Evolutionary conservation across 352 stramenopile genomes (phyloP).

Genomic region (Pythium aphanidermatum): DNA sequence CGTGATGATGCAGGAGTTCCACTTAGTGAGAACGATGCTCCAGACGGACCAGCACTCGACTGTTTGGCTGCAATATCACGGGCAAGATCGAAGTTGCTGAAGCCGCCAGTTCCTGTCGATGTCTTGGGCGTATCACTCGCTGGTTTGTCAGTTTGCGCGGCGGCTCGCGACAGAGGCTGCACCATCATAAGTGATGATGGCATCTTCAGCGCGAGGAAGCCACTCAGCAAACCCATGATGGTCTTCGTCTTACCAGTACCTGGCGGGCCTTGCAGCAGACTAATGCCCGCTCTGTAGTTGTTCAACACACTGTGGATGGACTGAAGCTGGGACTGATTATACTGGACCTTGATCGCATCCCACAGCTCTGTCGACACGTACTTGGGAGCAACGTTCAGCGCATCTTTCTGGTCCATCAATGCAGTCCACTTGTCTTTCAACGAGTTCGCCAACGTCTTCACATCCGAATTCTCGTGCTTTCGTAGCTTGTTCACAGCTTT

Average conservation of each 20-base stretch:
- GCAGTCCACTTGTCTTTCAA: constrained; percentile 80
- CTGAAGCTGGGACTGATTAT: constrained; percentile 85
- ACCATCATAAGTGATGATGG: constrained; percentile 42
- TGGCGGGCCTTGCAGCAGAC: constrained; percentile 92
- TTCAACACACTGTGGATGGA: constrained; percentile 84
- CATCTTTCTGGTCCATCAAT: constrained; percentile 64
- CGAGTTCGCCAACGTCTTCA: constrained; percentile 34
- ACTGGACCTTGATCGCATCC: constrained; percentile 68
- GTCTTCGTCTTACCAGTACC: constrained; percentile 95
- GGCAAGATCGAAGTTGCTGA: constrained; percentile 46
- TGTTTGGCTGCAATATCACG: constrained; percentile 26
- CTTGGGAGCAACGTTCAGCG: constrained; percentile 41
- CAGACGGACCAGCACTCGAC: neutral
- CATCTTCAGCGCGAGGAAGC: constrained; percentile 57
- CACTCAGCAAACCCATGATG: constrained; percentile 80
- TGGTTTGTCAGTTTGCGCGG: too few relatives aligned
- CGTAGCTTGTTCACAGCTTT: constrained; percentile 83
- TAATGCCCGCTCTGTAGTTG: constrained; percentile 82
- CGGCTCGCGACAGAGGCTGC: too few relatives aligned
- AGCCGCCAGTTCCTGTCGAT: constrained; percentile 10
- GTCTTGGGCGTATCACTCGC: neutral
- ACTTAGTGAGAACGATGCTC: constrained; percentile 48
- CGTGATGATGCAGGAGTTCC: constrained; percentile 38
- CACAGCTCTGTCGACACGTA: constrained; percentile 63
- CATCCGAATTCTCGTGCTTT: constrained; percentile 57